Conservation (phyloP, 345 rosid species). For the Citrus medica region DNA sequence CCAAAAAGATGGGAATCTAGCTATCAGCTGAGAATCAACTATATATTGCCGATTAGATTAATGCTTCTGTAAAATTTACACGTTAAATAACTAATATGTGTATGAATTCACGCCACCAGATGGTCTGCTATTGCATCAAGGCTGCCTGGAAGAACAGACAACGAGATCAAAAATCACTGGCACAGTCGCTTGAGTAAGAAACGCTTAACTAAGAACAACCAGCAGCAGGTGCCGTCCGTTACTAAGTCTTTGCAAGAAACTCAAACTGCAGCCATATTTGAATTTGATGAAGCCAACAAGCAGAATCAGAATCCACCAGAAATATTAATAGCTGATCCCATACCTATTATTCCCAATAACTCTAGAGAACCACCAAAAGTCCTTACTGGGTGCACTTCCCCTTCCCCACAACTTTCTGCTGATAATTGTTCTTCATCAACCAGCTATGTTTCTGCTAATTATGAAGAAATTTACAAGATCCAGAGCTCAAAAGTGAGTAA, state of each 20-base stretch:
- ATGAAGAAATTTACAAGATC: not conserved
- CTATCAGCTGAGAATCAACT: too few relatives aligned
- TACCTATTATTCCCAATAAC: not conserved
- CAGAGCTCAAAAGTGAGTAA: not conserved
- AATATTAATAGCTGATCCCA: not conserved
- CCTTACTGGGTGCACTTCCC: too few relatives aligned
- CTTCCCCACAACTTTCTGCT: not conserved
- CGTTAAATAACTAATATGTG: not conserved
- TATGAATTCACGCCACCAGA: conserved; percentile 17
- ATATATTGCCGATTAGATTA: too few relatives aligned
- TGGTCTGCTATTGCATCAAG: conserved; percentile 53
- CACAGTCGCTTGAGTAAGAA: conserved; percentile 22
- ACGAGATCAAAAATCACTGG: conserved; percentile 30
- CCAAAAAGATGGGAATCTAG: too few relatives aligned
- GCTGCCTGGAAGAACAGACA: conserved; percentile 32
- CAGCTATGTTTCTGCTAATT: not conserved
- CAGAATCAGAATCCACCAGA: not conserved
- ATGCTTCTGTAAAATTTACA: not conserved
- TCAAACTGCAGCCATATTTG: not conserved
- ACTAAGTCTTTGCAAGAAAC: not conserved
- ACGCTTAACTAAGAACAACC: conserved; percentile 5
- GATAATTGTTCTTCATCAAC: not conserved
- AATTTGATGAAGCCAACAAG: not conserved
- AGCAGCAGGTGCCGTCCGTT: conserved; percentile 4
- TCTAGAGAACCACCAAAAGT: not conserved